phyloP scores from a whole-genome alignment of 495 filamentous ascomycete species.

The Platismatia glauca region DNA sequence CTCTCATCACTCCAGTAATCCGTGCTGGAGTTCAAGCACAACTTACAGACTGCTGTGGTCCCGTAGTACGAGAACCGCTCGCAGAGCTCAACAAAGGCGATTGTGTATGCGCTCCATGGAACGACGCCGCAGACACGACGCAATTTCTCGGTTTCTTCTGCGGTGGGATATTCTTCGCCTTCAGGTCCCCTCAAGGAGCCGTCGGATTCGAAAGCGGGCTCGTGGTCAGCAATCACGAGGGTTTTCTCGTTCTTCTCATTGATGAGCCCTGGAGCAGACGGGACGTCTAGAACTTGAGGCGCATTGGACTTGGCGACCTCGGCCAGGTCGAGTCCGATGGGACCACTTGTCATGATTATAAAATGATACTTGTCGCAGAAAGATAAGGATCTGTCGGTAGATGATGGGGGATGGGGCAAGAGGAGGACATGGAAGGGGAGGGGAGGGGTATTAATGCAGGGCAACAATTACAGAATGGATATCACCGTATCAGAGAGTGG shows the following conservation, averaged over 20 bases:
- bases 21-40: not conserved
- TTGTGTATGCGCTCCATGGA: conserved; percentile 48
- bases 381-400: not conserved
- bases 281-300: conserved; percentile 13
- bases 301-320: conserved; percentile 16
- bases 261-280: conserved; percentile 4
- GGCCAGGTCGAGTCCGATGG: conserved; percentile 13
- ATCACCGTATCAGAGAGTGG: not conserved
- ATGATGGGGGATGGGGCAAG: not conserved
- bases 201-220: not conserved
- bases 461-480: not conserved
- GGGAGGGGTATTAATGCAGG: conserved; percentile 1
- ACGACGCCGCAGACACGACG: conserved; percentile 40
- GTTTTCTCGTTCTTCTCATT: conserved; percentile 15
- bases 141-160: conserved; percentile 40
- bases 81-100: conserved; percentile 53
- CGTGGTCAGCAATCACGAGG: not conserved
- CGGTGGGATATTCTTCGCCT: conserved; percentile 27
- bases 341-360: conserved; percentile 15
- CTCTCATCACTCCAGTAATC: not conserved
- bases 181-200: not conserved
- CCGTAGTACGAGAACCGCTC: conserved; percentile 64
- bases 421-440: not conserved
- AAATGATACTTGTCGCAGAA: not conserved
- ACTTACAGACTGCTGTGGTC: not conserved